Conservation (phyloP, 371 early-diverging fungal species). For the Rhizopus delemar region DNA sequence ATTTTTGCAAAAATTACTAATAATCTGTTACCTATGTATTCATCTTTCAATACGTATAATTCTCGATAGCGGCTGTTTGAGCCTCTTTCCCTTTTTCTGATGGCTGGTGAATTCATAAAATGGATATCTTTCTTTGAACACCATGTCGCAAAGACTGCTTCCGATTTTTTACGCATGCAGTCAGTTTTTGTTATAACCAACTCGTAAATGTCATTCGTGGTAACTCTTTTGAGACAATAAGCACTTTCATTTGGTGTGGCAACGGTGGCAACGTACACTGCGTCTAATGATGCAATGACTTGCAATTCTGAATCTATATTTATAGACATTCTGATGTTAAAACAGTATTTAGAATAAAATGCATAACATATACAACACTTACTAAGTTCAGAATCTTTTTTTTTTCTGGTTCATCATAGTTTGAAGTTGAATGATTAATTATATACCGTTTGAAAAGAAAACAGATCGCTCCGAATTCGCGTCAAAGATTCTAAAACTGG, state of each 20-base stretch:
- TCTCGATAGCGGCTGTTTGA: conserved; percentile 11
- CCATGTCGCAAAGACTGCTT: conserved; percentile 12
- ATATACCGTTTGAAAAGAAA: conserved; percentile 19
- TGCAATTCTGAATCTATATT: conserved; percentile 13
- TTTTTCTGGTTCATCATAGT: conserved; percentile 11
- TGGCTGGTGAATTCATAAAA: conserved; percentile 13
- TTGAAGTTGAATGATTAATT: conserved; percentile 9
- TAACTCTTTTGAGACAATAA: conserved; percentile 9
- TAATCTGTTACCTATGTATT: conserved; percentile 11
- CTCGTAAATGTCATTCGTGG: conserved; percentile 10
- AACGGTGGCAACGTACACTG: conserved; percentile 7
- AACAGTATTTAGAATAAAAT: conserved; percentile 12
- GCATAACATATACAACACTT: conserved; percentile 12
- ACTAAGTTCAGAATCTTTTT: conserved; percentile 9
- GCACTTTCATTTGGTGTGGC: conserved; percentile 13
- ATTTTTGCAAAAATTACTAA: conserved; percentile 12
- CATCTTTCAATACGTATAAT: conserved; percentile 11
- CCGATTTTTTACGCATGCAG: conserved; percentile 10
- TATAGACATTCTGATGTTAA: conserved; percentile 13
- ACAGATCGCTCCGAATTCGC: conserved; percentile 20
- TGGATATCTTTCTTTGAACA: conserved; percentile 8
- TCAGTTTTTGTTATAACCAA: conserved; percentile 13
- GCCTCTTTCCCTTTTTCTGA: conserved; percentile 11
- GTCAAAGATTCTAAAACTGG: conserved; percentile 19
- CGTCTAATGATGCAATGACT: conserved; percentile 8